A percentile compares a stretch with the other conserved stretches of the same genome.
These are phyloP conservation scores for Trichoderma asperellum DNA, from an alignment of 2,329 filamentous ascomycete species.

Conservation along the genomic window DNA sequence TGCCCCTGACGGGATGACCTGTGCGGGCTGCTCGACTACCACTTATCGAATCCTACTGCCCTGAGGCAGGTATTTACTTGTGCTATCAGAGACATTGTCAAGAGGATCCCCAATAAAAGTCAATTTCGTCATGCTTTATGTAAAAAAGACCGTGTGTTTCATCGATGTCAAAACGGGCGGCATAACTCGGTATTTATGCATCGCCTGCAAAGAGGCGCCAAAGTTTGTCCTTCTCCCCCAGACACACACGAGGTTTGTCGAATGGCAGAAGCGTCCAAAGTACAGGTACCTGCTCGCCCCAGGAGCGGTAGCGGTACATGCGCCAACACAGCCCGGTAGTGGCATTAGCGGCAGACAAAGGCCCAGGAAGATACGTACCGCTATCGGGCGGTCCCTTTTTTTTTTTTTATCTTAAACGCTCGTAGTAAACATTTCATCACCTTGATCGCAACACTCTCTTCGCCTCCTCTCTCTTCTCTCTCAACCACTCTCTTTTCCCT, in stretches of 20 bases:
- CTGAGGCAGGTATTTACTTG: background rate
- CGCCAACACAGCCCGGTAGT: conserved; percentile 18
- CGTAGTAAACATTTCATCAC: background rate
- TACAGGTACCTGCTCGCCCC: background rate
- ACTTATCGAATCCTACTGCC: background rate
- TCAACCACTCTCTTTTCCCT: conserved; percentile 3
- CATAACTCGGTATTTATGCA: background rate
- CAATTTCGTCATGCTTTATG: background rate
- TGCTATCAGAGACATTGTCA: background rate
- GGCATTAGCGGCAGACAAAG: conserved; percentile 9
- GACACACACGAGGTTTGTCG: too few relatives aligned
- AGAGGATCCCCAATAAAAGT: background rate
- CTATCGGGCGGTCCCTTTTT: conserved; percentile 23
- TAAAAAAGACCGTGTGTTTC: background rate
- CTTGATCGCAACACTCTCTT: conserved; percentile 2
- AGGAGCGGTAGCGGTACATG: background rate
- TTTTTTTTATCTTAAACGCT: conserved; percentile 15
- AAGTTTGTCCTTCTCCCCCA: background rate
- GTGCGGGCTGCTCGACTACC: background rate
- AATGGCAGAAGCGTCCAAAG: background rate
- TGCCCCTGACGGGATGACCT: background rate
- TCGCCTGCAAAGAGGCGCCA: background rate
- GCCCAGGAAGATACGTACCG: conserved; percentile 5
- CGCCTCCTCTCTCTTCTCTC: background rate
- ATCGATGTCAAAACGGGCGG: background rate